These are phyloP conservation scores for Cytidiella melzeri DNA, from an alignment of 768 basidiomycete species.

Conservation along the genomic window DNA sequence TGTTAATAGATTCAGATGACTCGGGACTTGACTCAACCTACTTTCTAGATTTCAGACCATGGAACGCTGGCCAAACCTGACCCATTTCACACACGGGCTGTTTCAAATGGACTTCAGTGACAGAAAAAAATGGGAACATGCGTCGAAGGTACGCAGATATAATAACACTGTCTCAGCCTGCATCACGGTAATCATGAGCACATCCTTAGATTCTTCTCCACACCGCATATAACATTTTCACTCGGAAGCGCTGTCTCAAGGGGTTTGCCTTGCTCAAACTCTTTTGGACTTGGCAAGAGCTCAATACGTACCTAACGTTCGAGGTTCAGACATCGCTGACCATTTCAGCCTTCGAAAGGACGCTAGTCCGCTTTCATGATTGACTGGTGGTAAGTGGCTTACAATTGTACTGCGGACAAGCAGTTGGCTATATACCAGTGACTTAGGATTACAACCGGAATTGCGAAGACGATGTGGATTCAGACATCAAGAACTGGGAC, in stretches of 20 bases:
- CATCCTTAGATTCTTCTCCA: background rate
- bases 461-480: background rate
- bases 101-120: background rate
- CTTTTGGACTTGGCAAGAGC: conserved; percentile 2
- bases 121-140: background rate
- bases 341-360: background rate
- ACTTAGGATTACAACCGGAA: background rate
- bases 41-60: background rate
- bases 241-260: background rate
- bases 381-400: background rate
- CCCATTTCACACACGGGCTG: background rate
- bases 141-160: background rate
- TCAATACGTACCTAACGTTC: conserved; percentile 2
- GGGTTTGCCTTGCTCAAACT: conserved; percentile 1
- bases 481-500: conserved; percentile 7
- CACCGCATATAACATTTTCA: background rate
- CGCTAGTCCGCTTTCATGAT: background rate
- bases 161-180: background rate
- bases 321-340: conserved; percentile 8
- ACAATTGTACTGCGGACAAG: background rate
- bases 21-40: no score
- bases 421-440: background rate
- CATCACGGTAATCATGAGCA: background rate
- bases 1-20: no score
- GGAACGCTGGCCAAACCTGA: background rate